phyloP scores from a whole-genome alignment of 768 basidiomycete species.

The Rubroboletus pulcherrimus region DNA sequence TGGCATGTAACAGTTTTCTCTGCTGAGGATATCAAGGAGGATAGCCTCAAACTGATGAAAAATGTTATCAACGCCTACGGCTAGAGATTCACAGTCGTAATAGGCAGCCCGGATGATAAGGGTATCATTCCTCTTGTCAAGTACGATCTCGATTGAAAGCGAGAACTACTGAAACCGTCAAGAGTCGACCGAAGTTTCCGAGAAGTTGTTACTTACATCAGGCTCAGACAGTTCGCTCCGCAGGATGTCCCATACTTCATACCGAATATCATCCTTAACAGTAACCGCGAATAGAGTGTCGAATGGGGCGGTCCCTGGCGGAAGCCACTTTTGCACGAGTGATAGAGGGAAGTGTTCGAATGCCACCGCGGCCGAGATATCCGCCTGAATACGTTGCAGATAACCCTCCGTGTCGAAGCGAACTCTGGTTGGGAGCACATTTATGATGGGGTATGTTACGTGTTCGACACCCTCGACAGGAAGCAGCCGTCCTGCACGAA shows the following conservation, averaged over 20 bases:
- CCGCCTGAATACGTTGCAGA: slow-evolving; percentile 23
- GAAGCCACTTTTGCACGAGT: slow-evolving; percentile 30
- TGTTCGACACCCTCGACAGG: slow-evolving; percentile 23
- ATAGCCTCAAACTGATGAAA: slow-evolving; percentile 23
- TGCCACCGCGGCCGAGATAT: slow-evolving; percentile 25
- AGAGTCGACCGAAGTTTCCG: neutral
- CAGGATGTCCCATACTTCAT: slow-evolving; percentile 22
- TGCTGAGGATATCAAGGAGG: slow-evolving; percentile 17
- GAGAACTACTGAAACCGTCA: slow-evolving; percentile 16
- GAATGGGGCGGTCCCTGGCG: slow-evolving; percentile 21
- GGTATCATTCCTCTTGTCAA: slow-evolving; percentile 18
- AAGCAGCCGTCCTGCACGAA: slow-evolving; percentile 30
- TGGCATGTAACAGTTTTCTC: neutral
- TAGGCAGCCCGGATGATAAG: slow-evolving; percentile 23
- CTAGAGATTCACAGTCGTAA: slow-evolving; percentile 16
- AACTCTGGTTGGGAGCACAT: slow-evolving; percentile 29
- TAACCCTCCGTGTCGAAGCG: slow-evolving; percentile 10
- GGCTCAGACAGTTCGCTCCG: slow-evolving; percentile 31
- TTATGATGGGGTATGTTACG: slow-evolving; percentile 26
- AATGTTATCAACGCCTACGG: slow-evolving; percentile 16
- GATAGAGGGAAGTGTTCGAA: slow-evolving; percentile 32
- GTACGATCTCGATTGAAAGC: slow-evolving; percentile 24
- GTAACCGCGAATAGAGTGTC: slow-evolving; percentile 32
- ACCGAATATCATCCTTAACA: slow-evolving; percentile 19
- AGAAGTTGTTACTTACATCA: slow-evolving; percentile 22